Conservation (phyloP, 352 stramenopile species). For the Pythium angustatum region DNA sequence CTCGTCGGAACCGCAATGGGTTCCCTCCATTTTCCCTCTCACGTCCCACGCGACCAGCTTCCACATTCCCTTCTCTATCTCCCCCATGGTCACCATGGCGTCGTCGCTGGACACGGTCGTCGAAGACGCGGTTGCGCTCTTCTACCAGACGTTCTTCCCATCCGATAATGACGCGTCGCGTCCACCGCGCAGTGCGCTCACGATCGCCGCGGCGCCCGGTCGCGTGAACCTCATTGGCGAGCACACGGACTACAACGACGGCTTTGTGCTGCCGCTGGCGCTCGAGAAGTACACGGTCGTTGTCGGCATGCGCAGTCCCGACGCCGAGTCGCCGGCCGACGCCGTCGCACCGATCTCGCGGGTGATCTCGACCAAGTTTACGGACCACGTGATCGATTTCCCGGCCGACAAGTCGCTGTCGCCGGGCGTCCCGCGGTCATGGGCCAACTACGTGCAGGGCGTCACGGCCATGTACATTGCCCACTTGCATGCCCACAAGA, state of each 20-base stretch:
- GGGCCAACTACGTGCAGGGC: constrained; percentile 94
- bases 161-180: constrained; percentile 14
- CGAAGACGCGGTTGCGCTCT: constrained; percentile 60
- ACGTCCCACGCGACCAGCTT: background rate
- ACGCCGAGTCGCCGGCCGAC: constrained; percentile 20
- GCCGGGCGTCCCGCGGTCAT: constrained; percentile 57
- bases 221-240: constrained; percentile 97
- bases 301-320: constrained; percentile 47
- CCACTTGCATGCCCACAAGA: constrained; percentile 35
- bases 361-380: constrained; percentile 65
- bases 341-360: constrained; percentile 31
- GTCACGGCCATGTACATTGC: constrained; percentile 91
- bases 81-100: constrained; percentile 17
- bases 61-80: background rate
- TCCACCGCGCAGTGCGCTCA: constrained; percentile 43
- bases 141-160: constrained; percentile 56
- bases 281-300: constrained; percentile 90
- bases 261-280: constrained; percentile 95
- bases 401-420: constrained; percentile 50
- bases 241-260: constrained; percentile 97
- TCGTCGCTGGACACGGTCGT: constrained; percentile 34
- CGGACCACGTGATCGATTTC: constrained; percentile 51
- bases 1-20: background rate
- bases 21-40: constrained; percentile 1
- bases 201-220: constrained; percentile 82